Conservation (phyloP, 345 rosid genomes). For the Theobroma cacao region DNA sequence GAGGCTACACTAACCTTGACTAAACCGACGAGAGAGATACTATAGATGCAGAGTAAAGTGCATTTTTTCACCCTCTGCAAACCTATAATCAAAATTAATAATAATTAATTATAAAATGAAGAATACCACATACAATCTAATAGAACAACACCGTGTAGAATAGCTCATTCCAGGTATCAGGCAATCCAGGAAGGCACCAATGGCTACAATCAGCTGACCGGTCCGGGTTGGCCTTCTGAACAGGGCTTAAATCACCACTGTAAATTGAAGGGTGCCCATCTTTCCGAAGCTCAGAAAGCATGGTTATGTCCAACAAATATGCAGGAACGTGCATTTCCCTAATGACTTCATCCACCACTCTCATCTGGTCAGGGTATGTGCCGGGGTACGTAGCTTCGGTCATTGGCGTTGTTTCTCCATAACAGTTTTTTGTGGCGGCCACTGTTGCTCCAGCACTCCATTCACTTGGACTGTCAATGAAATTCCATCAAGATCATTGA, state of each 20-base stretch:
- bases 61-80: slow-evolving; percentile 10
- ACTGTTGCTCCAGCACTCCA: slow-evolving; percentile 57
- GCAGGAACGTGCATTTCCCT: slow-evolving; percentile 50
- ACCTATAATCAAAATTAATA: slow-evolving; percentile 2
- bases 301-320: slow-evolving; percentile 71
- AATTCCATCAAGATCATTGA: not conserved
- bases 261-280: slow-evolving; percentile 97
- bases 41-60: slow-evolving; percentile 8
- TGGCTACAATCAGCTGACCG: slow-evolving; percentile 95
- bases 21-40: not conserved
- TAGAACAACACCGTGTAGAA: slow-evolving; percentile 62
- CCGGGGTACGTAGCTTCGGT: slow-evolving; percentile 54
- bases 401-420: slow-evolving; percentile 69
- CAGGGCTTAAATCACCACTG: slow-evolving; percentile 69
- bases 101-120: not conserved
- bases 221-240: slow-evolving; percentile 59
- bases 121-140: slow-evolving; percentile 5
- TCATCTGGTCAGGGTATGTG: slow-evolving; percentile 63
- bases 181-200: slow-evolving; percentile 99
- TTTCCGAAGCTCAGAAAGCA: slow-evolving; percentile 82
- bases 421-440: slow-evolving; percentile 54
- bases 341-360: slow-evolving; percentile 58
- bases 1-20: not conserved
- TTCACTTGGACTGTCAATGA: slow-evolving; percentile 58
- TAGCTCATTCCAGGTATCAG: slow-evolving; percentile 92